phyloP scores from a whole-genome alignment of 345 rosid species.

The Hibiscus mutabilis region DNA sequence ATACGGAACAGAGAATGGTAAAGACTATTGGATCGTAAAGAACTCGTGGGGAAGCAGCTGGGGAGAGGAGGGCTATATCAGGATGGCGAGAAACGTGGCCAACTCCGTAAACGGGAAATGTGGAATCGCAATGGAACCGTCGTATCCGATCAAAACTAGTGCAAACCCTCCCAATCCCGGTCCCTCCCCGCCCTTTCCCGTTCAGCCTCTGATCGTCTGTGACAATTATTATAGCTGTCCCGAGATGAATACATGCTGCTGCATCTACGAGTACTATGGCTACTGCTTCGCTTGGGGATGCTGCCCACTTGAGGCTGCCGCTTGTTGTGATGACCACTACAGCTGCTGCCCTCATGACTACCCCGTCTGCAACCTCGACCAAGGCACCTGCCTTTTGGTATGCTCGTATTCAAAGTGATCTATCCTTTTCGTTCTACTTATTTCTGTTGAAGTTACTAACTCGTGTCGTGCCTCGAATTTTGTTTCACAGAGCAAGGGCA shows the following conservation, averaged over 20 bases:
- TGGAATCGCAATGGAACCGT: constrained; percentile 50
- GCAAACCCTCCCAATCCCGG: constrained; percentile 33
- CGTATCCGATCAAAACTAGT: constrained; percentile 48
- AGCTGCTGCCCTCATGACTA: background rate
- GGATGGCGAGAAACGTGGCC: constrained; percentile 32
- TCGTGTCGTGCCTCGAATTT: background rate
- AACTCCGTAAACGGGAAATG: constrained; percentile 31
- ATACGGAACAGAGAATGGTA: constrained; percentile 60
- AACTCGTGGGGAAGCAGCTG: constrained; percentile 72
- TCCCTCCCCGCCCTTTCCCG: background rate
- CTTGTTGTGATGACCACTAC: background rate
- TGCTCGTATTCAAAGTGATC: background rate
- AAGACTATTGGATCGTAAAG: constrained; percentile 77
- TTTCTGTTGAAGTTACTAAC: background rate
- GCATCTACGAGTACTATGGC: background rate
- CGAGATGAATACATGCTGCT: background rate
- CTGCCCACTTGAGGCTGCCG: background rate
- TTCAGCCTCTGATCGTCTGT: background rate
- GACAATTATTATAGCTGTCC: background rate
- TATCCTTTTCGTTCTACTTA: background rate
- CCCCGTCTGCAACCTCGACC: background rate
- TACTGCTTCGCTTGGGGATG: background rate
- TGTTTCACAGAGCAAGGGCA: background rate
- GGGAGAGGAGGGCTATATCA: constrained; percentile 60
- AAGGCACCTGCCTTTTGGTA: background rate